phyloP scores from a whole-genome alignment of 1,139 yeast species.

The Pichia sp. region DNA sequence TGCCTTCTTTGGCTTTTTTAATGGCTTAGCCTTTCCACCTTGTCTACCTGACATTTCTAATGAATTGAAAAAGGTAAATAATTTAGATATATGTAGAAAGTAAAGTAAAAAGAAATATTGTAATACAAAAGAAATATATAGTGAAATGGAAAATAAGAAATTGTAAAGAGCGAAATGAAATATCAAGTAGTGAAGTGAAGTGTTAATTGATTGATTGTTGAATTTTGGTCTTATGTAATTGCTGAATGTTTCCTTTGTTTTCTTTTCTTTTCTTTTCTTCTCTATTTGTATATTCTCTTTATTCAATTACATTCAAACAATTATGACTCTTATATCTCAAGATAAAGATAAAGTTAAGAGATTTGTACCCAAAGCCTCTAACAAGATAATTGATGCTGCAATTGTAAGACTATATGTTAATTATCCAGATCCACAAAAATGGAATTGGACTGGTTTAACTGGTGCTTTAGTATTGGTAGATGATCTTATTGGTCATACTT shows the following conservation, averaged over 20 bases:
- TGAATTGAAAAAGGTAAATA: neutral
- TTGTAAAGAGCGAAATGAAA: too few species aligned
- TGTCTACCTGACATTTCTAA: conserved; percentile 40
- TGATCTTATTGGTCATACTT: conserved; percentile 91
- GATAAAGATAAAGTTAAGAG: conserved; percentile 88
- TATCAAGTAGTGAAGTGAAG: too few species aligned
- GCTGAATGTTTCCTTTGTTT: too few species aligned
- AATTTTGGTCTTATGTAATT: too few species aligned
- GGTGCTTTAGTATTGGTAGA: conserved; percentile 88
- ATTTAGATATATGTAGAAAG: neutral
- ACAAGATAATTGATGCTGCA: conserved; percentile 84
- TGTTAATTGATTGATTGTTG: too few species aligned
- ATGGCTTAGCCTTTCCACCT: conserved; percentile 49
- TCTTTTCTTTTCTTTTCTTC: too few species aligned
- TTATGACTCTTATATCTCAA: conserved; percentile 40
- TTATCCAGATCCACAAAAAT: conserved; percentile 70
- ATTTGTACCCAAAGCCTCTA: conserved; percentile 80
- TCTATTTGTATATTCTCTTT: too few species aligned
- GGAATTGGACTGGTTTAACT: conserved; percentile 83
- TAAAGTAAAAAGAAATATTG: neutral
- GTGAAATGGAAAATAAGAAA: too few species aligned
- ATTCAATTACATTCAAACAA: too few species aligned
- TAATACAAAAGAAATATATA: too few species aligned
- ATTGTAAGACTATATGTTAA: conserved; percentile 88
- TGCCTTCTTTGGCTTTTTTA: conserved; percentile 68